A percentile compares a stretch with the other conserved stretches of the same genome.
Evolutionary conservation across 2,329 filamentous ascomycete genomes (phyloP).

Genomic region (Lasiodiplodia sp.): DNA sequence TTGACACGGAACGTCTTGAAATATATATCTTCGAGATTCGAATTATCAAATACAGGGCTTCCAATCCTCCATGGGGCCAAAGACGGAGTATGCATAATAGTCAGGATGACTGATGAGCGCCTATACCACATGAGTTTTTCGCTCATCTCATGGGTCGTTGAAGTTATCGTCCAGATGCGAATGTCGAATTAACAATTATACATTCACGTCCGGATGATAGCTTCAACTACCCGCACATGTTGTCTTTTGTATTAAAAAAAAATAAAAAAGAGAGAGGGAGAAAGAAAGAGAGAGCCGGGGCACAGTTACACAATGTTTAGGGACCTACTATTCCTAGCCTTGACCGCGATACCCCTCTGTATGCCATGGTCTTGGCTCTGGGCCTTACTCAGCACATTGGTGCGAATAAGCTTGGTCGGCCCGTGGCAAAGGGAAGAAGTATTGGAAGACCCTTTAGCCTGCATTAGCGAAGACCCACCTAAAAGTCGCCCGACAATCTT

Average conservation of each 20-base stretch:
- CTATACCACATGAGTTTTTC: not conserved
- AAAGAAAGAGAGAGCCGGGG: too few relatives aligned
- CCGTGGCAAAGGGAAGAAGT: not conserved
- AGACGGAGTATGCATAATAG: not conserved
- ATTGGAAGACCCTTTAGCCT: not conserved
- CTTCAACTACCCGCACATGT: too few relatives aligned
- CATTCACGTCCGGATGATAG: too few relatives aligned
- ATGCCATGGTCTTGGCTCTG: not conserved
- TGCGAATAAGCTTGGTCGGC: not conserved
- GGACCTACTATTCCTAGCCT: too few relatives aligned
- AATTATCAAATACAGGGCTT: not conserved
- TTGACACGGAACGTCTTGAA: not conserved
- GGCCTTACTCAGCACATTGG: too few relatives aligned
- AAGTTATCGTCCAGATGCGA: too few relatives aligned
- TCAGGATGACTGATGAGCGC: not conserved
- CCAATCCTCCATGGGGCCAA: not conserved
- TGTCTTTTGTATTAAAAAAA: too few relatives aligned
- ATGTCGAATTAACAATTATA: too few relatives aligned
- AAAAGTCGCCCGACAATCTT: not conserved
- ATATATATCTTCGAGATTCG: not conserved
- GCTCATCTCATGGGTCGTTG: too few relatives aligned
- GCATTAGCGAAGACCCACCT: constrained; percentile 3
- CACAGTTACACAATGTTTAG: too few relatives aligned
- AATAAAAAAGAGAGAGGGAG: too few relatives aligned
- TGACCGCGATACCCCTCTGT: too few relatives aligned